phyloP scores from a whole-genome alignment of 2,329 filamentous ascomycete species.

The Cladosporium halotolerans region DNA sequence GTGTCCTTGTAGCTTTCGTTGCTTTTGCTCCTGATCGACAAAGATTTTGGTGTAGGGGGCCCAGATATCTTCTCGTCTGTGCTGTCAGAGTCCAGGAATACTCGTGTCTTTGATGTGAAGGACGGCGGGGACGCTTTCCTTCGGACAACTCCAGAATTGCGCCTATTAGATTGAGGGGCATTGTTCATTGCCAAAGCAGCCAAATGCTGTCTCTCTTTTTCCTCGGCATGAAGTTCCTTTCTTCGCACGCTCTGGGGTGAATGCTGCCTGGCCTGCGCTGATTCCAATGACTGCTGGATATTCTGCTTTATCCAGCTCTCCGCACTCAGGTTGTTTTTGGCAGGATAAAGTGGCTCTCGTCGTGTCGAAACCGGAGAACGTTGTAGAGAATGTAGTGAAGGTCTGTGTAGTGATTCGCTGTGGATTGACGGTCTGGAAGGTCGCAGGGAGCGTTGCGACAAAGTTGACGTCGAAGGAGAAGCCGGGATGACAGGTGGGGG shows the following conservation, averaged over 20 bases:
- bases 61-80: not conserved
- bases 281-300: constrained; percentile 19
- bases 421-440: not conserved
- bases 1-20: constrained; percentile 8
- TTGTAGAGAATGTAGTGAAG: constrained; percentile 5
- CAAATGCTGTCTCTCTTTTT: constrained; percentile 2
- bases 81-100: constrained; percentile 5
- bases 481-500: constrained; percentile 44
- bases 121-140: not conserved
- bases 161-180: not conserved
- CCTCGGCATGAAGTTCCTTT: not conserved
- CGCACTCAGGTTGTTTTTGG: constrained; percentile 22
- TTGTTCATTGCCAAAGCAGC: not conserved
- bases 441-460: constrained; percentile 1
- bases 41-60: constrained; percentile 3
- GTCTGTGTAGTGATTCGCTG: constrained; percentile 2
- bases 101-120: not conserved
- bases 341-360: constrained; percentile 1
- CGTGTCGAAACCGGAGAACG: not conserved
- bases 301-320: constrained; percentile 28
- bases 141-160: not conserved
- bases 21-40: constrained; percentile 9
- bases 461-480: not conserved
- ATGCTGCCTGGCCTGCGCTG: constrained; percentile 15
- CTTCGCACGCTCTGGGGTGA: not conserved